Evolutionary conservation across 108 stramenopile genomes (phyloP).

Genomic region (Aureococcus anophagefferens): DNA sequence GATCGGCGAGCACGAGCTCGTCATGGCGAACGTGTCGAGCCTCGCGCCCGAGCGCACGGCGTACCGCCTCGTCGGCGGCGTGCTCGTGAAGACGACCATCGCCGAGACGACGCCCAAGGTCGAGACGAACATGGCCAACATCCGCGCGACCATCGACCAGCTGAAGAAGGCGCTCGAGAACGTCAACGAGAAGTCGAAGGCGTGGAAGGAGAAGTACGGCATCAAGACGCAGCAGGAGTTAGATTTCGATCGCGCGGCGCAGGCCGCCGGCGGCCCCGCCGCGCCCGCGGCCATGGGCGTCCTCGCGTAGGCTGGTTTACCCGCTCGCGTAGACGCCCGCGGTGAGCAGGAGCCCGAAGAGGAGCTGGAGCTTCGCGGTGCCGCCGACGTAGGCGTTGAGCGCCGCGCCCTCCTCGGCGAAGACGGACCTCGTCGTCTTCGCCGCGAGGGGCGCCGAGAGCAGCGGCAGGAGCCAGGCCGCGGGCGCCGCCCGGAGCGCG

Average conservation of each 20-base stretch:
- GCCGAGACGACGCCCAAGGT: neutral
- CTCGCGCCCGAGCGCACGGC: neutral
- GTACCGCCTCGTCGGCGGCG: neutral
- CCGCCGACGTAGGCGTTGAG: conserved; percentile 71
- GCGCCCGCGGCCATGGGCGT: neutral
- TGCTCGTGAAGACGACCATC: neutral
- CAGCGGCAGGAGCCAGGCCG: conserved; percentile 39
- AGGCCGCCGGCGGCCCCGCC: neutral
- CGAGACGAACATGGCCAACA: neutral
- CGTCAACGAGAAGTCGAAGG: neutral
- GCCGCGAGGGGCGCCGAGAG: conserved; percentile 53
- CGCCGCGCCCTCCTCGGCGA: conserved; percentile 52
- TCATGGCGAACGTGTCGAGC: neutral
- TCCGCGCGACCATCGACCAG: neutral
- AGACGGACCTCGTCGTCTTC: conserved; percentile 42
- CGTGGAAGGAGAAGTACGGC: neutral
- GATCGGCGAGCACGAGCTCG: neutral
- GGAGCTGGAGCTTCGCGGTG: conserved; percentile 60
- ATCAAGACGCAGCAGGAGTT: neutral
- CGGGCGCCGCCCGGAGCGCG: neutral
- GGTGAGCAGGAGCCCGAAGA: conserved; percentile 62
- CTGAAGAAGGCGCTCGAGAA: neutral
- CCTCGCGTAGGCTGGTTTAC: no score
- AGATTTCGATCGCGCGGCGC: no score
- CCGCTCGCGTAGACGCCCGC: no score